phyloP scores from a whole-genome alignment of 1,284 basidiomycete genomes.

The Heterobasidion irregulare region DNA sequence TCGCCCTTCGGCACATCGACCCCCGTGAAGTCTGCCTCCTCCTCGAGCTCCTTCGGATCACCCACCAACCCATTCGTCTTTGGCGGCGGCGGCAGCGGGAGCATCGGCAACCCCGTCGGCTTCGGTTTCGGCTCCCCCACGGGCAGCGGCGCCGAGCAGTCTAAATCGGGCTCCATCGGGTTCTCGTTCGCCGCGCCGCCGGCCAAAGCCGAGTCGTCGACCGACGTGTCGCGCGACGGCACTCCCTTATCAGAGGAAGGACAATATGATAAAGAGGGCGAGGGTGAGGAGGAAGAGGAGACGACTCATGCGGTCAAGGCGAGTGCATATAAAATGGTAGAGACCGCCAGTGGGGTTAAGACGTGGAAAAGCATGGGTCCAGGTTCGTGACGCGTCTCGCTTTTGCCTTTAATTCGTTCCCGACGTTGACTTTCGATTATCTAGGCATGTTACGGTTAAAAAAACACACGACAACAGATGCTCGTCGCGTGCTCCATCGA shows the following conservation, averaged over 20 bases:
- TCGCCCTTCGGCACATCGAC: background rate
- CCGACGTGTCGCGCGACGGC: too few species aligned
- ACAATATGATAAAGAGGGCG: conserved; percentile 60
- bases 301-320: conserved; percentile 53
- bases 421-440: background rate
- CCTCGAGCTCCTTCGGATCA: background rate
- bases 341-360: conserved; percentile 35
- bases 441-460: conserved; percentile 62
- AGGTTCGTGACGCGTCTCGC: conserved; percentile 29
- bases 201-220: background rate
- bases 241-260: conserved; percentile 4
- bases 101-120: conserved; percentile 3
- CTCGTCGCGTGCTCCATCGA: conserved; percentile 53
- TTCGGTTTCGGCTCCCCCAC: background rate
- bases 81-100: background rate
- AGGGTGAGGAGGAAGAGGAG: conserved; percentile 77
- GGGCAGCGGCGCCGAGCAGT: background rate
- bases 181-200: conserved; percentile 13
- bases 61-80: conserved; percentile 4
- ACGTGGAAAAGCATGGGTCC: conserved; percentile 57
- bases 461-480: conserved; percentile 51
- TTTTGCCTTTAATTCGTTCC: background rate
- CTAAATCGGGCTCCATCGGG: conserved; percentile 2
- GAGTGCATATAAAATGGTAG: conserved; percentile 57
- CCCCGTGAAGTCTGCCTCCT: conserved; percentile 10